Percentiles rank a stretch among this genome's conserved stretches.
These are phyloP conservation scores for Graphilbum ipis-grandicollis DNA, from an alignment of 2,329 filamentous ascomycete species.

Conservation along the genomic window DNA sequence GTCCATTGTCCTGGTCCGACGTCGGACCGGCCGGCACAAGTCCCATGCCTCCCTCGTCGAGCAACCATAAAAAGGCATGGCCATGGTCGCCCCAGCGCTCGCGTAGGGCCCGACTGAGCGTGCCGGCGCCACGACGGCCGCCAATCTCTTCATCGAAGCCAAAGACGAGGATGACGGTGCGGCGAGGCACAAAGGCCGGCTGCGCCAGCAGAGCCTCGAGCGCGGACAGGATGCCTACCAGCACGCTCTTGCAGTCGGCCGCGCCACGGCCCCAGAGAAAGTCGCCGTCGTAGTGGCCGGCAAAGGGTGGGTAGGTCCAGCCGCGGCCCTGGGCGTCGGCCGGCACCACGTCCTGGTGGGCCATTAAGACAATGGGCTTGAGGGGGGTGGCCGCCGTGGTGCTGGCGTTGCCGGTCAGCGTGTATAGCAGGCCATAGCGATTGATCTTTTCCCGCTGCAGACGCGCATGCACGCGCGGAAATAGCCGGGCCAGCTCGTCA, in stretches of 20 bases:
- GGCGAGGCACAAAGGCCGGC: conserved; percentile 29
- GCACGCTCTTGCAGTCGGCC: conserved; percentile 41
- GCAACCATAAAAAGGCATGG: conserved; percentile 31
- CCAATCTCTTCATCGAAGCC: conserved; percentile 46
- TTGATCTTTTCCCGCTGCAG: conserved; percentile 29
- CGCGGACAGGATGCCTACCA: conserved; percentile 37
- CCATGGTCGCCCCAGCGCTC: conserved; percentile 33
- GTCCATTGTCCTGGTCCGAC: too few relatives aligned
- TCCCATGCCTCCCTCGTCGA: conserved; percentile 40
- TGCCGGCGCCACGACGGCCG: conserved; percentile 28
- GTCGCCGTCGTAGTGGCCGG: conserved; percentile 36
- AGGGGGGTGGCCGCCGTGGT: conserved; percentile 12
- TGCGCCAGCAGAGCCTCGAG: conserved; percentile 32
- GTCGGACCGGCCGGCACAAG: too few relatives aligned
- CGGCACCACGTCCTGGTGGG: conserved; percentile 47
- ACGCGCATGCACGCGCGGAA: conserved; percentile 28
- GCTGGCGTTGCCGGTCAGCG: conserved; percentile 31
- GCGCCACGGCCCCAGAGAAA: conserved; percentile 44
- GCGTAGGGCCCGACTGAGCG: conserved; percentile 25
- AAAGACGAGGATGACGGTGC: conserved; percentile 39
- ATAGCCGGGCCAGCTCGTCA: conserved; percentile 27
- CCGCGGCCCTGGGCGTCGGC: conserved; percentile 27
- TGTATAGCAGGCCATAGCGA: conserved; percentile 39
- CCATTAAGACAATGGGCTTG: conserved; percentile 41
- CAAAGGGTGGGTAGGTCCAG: conserved; percentile 43